Conservation (phyloP, 2,329 filamentous ascomycete genomes). For the Aspergillus tanneri region DNA sequence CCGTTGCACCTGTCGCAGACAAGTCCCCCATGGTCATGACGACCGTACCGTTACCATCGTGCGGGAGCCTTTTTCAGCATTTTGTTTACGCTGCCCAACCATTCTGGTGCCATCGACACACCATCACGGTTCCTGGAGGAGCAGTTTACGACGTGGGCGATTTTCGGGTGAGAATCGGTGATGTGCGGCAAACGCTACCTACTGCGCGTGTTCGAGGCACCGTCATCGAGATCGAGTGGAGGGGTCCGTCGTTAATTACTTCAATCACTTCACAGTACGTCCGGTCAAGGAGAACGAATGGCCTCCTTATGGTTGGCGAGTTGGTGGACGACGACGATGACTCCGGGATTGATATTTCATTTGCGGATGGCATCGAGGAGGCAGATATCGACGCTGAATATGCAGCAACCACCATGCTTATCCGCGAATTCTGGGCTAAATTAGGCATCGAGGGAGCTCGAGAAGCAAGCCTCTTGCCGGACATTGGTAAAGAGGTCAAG, state of each 20-base stretch:
- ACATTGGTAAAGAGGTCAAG: constrained; percentile 41
- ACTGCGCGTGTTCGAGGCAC: constrained; percentile 40
- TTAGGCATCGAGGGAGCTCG: constrained; percentile 39
- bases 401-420: constrained; percentile 34
- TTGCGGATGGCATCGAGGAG: constrained; percentile 33
- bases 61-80: constrained; percentile 39
- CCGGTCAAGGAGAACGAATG: constrained; percentile 4
- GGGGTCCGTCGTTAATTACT: constrained; percentile 36
- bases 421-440: constrained; percentile 44
- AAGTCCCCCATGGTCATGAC: constrained; percentile 38
- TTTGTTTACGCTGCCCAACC: constrained; percentile 43
- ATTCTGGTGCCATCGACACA: constrained; percentile 44
- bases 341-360: constrained; percentile 28
- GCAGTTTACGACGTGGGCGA: constrained; percentile 44
- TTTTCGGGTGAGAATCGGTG: constrained; percentile 44
- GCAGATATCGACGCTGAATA: constrained; percentile 42
- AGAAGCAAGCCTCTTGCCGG: constrained; percentile 44
- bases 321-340: constrained; percentile 22
- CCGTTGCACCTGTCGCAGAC: constrained; percentile 7
- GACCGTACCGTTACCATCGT: constrained; percentile 37
- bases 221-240: constrained; percentile 47
- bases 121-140: constrained; percentile 37
- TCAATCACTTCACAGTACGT: constrained; percentile 19
- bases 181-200: constrained; percentile 43
- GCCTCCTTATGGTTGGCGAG: background rate